Percentiles rank a stretch among this genome's conserved stretches.
Evolutionary conservation across 257 asterid genomes (phyloP).

Genomic region (Solanum clarkiae): DNA sequence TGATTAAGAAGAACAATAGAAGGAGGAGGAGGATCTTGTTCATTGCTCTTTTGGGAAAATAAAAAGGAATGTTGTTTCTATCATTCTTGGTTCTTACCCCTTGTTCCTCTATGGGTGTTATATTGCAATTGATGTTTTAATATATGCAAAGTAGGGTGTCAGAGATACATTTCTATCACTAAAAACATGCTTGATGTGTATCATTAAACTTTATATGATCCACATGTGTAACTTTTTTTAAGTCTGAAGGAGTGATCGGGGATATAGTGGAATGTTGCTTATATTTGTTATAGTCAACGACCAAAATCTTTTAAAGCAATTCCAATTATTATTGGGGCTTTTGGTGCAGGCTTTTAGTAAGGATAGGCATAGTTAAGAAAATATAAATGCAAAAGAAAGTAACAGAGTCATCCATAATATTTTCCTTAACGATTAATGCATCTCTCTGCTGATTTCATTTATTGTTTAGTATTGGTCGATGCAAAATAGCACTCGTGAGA

Average conservation of each 20-base stretch:
- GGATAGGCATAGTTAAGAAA: neutral
- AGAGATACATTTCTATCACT: neutral
- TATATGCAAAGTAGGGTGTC: neutral
- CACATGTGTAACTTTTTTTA: neutral
- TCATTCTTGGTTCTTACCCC: neutral
- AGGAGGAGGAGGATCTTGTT: neutral
- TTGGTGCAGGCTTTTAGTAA: neutral
- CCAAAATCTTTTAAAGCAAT: neutral
- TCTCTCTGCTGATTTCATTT: neutral
- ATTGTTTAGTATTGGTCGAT: neutral
- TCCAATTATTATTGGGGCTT: neutral
- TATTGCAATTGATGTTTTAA: neutral
- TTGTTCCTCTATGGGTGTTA: neutral
- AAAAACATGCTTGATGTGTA: neutral
- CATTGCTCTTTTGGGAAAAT: neutral
- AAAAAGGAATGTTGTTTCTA: neutral
- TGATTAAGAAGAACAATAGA: neutral
- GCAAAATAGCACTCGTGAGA: neutral
- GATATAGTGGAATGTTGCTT: neutral
- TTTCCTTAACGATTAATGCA: neutral
- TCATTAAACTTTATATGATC: neutral
- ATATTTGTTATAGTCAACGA: neutral
- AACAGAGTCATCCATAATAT: neutral
- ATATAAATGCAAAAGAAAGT: neutral
- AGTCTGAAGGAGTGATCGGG: neutral